Evolutionary conservation across 73 alveolate genomes (phyloP).

Genomic region (Durusdinium trenchii): DNA sequence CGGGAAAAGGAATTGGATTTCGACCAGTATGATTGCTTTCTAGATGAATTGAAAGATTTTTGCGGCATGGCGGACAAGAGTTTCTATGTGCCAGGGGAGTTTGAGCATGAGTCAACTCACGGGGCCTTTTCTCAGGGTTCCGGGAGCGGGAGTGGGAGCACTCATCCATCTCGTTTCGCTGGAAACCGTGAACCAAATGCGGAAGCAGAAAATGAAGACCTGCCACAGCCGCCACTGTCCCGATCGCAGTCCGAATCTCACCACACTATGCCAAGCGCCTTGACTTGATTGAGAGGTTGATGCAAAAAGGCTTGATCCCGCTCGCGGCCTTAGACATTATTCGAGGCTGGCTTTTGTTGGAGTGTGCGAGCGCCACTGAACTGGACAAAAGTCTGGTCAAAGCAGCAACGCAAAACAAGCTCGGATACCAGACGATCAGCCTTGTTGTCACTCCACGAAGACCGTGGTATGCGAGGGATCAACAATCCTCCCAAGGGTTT

Average conservation of each 20-base stretch:
- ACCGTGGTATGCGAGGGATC: constrained; percentile 1
- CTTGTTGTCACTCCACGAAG: neutral
- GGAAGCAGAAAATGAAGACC: neutral
- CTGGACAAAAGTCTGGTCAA: constrained; percentile 57
- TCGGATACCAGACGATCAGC: constrained; percentile 61
- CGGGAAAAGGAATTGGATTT: constrained; percentile 35
- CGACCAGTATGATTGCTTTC: neutral
- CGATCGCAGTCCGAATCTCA: neutral
- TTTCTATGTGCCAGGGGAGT: neutral
- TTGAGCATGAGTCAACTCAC: neutral
- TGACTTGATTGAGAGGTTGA: constrained; percentile 59
- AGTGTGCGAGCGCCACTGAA: constrained; percentile 8
- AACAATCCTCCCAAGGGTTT: neutral
- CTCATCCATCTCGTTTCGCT: neutral
- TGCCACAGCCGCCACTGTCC: neutral
- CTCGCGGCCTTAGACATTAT: constrained; percentile 61
- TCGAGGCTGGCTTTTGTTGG: constrained; percentile 61
- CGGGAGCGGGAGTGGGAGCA: neutral
- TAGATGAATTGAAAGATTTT: neutral
- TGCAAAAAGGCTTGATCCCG: constrained; percentile 52
- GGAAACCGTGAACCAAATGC: neutral
- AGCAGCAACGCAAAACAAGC: constrained; percentile 46
- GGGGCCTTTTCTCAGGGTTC: neutral
- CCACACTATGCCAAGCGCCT: neutral
- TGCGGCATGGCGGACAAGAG: constrained; percentile 29